phyloP scores from a whole-genome alignment of 805 yeast genomes.

The Hanseniaspora thailandica region DNA sequence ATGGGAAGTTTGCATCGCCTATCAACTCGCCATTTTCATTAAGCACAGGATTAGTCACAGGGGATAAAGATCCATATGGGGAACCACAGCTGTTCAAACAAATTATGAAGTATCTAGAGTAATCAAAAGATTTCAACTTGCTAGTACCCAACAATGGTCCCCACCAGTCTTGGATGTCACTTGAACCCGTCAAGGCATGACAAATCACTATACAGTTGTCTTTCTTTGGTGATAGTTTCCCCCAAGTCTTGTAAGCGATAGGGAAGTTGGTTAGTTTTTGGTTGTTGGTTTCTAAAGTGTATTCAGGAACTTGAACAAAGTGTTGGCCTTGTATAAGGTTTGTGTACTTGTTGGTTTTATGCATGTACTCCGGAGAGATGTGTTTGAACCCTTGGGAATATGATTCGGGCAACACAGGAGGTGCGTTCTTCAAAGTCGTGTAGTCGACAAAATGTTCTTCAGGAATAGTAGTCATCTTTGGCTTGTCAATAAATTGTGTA shows the following conservation, averaged over 20 bases:
- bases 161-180: conserved; percentile 98
- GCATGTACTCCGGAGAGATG: conserved; percentile 21
- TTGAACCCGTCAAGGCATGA: conserved; percentile 91
- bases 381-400: conserved; percentile 5
- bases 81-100: conserved; percentile 91
- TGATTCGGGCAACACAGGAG: conserved; percentile 4
- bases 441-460: conserved; percentile 3
- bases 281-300: conserved; percentile 66
- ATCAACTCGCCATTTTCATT: conserved; percentile 62
- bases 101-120: conserved; percentile 69
- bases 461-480: not conserved
- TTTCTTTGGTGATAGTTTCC: conserved; percentile 54
- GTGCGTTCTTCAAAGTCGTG: not conserved
- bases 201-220: conserved; percentile 82
- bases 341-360: conserved; percentile 47
- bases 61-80: conserved; percentile 93
- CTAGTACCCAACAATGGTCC: conserved; percentile 76
- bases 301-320: conserved; percentile 63
- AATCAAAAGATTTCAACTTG: conserved; percentile 72
- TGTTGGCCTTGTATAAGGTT: conserved; percentile 64
- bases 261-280: conserved; percentile 52
- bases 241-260: conserved; percentile 95
- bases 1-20: conserved; percentile 91
- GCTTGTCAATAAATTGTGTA: not conserved
- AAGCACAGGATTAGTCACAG: conserved; percentile 44